phyloP scores from a whole-genome alignment of 2,329 filamentous ascomycete species.

The Neofusicoccum sp. region DNA sequence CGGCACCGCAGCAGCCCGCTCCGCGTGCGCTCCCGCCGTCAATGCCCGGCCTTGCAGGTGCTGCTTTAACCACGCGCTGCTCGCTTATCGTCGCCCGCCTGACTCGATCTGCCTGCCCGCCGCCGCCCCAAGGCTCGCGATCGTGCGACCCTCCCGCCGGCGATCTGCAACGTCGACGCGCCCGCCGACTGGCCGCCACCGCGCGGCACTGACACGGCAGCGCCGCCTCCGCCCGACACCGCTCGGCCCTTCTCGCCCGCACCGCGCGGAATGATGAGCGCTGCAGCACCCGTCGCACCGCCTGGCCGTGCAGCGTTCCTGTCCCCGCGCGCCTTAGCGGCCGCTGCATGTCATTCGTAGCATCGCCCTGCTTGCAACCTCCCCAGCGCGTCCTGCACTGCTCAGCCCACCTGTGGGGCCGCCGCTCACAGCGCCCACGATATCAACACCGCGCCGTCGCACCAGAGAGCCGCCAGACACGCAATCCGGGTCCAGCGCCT shows the following conservation, averaged over 20 bases:
- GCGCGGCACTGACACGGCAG: background rate
- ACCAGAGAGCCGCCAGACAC: background rate
- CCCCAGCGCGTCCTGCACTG: background rate
- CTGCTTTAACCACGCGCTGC: slow-evolving; percentile 14
- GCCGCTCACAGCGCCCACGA: background rate
- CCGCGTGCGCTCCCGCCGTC: slow-evolving; percentile 11
- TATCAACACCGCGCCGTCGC: background rate
- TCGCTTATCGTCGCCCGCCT: slow-evolving; percentile 4
- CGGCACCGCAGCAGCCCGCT: background rate
- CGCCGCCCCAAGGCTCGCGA: slow-evolving; percentile 2
- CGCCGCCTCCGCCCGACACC: background rate
- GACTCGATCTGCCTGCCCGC: slow-evolving; percentile 12
- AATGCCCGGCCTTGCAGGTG: slow-evolving; percentile 3
- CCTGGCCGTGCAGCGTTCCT: slow-evolving; percentile 6
- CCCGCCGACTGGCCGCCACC: background rate
- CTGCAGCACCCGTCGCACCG: slow-evolving; percentile 7
- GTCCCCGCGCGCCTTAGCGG: background rate
- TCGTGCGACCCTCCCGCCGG: slow-evolving; percentile 1
- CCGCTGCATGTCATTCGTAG: slow-evolving; percentile 14
- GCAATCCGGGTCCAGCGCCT: background rate
- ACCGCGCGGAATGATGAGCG: slow-evolving; percentile 7
- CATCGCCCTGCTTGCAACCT: slow-evolving; percentile 3
- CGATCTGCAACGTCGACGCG: background rate
- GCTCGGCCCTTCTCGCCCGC: background rate
- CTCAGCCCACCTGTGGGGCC: slow-evolving; percentile 11